phyloP scores from a whole-genome alignment of 768 basidiomycete species.

The Suillus weaverae region DNA sequence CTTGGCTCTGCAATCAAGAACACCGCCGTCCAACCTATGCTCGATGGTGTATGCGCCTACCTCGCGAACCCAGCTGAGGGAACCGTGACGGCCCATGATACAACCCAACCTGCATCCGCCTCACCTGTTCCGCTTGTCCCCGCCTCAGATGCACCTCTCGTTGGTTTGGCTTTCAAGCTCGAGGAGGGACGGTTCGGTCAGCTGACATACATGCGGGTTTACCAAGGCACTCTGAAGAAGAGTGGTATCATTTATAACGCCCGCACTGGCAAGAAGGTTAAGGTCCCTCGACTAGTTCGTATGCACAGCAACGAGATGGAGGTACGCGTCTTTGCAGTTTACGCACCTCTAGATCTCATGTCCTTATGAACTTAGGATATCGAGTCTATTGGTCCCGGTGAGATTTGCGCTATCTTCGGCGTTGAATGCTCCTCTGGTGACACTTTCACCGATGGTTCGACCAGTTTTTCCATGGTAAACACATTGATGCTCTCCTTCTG shows the following conservation, averaged over 20 bases:
- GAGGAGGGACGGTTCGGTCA: slow-evolving; percentile 98
- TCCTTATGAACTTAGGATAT: slow-evolving; percentile 63
- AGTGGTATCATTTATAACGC: slow-evolving; percentile 86
- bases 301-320: slow-evolving; percentile 99
- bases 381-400: slow-evolving; percentile 90
- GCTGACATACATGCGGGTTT: slow-evolving; percentile 96
- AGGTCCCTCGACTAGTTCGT: slow-evolving; percentile 91
- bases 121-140: slow-evolving; percentile 77
- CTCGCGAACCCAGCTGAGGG: slow-evolving; percentile 86
- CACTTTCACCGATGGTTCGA: slow-evolving; percentile 93
- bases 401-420: slow-evolving; percentile 99
- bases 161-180: slow-evolving; percentile 96
- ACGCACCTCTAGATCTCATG: background rate
- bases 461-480: slow-evolving; percentile 88
- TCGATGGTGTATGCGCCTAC: slow-evolving; percentile 96
- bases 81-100: slow-evolving; percentile 80
- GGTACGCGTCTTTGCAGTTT: slow-evolving; percentile 41
- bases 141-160: slow-evolving; percentile 82
- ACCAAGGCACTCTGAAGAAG: slow-evolving; percentile 92
- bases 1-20: slow-evolving; percentile 98
- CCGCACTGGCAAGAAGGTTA: slow-evolving; percentile 94
- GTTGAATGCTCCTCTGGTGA: slow-evolving; percentile 98
- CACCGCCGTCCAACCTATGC: slow-evolving; percentile 88
- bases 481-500: background rate
- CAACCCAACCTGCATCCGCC: slow-evolving; percentile 59